These are phyloP conservation scores for Excoecaria cochinchinensis DNA, from an alignment of 345 rosid species.

Conservation along the genomic window DNA sequence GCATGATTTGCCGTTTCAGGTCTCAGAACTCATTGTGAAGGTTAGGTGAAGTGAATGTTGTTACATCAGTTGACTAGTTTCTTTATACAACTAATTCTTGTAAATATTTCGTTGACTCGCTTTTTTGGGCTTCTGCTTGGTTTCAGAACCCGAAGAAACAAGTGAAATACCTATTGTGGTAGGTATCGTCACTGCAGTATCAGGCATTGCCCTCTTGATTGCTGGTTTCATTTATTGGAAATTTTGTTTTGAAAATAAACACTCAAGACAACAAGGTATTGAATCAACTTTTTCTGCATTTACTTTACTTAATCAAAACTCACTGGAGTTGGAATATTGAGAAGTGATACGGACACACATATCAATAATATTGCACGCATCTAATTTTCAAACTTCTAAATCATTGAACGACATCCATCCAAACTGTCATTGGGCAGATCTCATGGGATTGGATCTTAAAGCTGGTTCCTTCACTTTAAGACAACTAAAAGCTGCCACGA, in stretches of 20 bases:
- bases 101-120: not conserved
- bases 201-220: not conserved
- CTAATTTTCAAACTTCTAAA: not conserved
- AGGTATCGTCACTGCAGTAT: slow-evolving; percentile 7
- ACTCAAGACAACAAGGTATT: slow-evolving; percentile 9
- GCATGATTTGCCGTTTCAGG: not conserved
- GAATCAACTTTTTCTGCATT: not conserved
- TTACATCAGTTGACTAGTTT: not conserved
- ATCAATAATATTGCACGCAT: not conserved
- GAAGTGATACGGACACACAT: no score
- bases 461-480: slow-evolving; percentile 39
- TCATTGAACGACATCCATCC: not conserved
- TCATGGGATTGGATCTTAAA: slow-evolving; percentile 18
- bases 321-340: no score
- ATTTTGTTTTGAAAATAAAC: slow-evolving; percentile 13
- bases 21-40: slow-evolving; percentile 1
- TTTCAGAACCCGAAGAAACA: not conserved
- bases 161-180: slow-evolving; percentile 5
- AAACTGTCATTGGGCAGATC: slow-evolving; percentile 13
- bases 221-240: slow-evolving; percentile 24
- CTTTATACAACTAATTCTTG: no score
- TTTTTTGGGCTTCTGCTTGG: not conserved
- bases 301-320: no score
- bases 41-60: not conserved
- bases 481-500: slow-evolving; percentile 49